phyloP scores from a whole-genome alignment of 305 asterid genomes.

The Solanum chacoense region DNA sequence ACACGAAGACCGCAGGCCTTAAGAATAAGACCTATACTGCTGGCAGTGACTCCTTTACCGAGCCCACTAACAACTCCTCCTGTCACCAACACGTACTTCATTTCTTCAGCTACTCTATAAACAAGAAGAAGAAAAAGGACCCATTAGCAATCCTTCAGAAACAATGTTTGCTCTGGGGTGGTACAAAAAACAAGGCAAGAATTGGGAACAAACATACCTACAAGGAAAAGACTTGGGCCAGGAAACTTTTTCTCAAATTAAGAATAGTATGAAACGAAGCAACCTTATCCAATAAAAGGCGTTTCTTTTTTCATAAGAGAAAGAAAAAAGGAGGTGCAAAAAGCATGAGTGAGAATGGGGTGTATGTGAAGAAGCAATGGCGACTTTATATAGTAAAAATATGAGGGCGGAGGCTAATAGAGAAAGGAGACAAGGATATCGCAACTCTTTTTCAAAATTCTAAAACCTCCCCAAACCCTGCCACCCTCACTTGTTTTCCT shows the following conservation, averaged over 20 bases:
- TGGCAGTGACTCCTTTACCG: constrained; percentile 76
- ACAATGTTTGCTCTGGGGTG: neutral
- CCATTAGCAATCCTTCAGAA: neutral
- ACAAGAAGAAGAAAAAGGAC: neutral
- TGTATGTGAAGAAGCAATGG: constrained; percentile 18
- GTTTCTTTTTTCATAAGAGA: neutral
- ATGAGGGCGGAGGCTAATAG: neutral
- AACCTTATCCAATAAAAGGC: neutral
- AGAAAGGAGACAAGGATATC: constrained; percentile 10
- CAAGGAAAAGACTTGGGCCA: neutral
- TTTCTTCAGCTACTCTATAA: constrained; percentile 5
- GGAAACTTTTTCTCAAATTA: neutral
- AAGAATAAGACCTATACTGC: constrained; percentile 63
- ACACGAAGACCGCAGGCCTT: constrained; percentile 49
- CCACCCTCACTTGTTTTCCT: neutral
- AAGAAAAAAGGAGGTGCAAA: neutral
- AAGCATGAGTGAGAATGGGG: neutral
- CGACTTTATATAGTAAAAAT: constrained; percentile 30
- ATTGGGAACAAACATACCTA: neutral
- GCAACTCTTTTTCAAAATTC: neutral
- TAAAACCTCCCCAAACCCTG: constrained; percentile 3
- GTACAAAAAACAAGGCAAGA: neutral
- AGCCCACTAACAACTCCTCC: constrained; percentile 80
- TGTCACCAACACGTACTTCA: constrained; percentile 70
- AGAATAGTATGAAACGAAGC: neutral